Evolutionary conservation across 352 stramenopile genomes (phyloP).

Genomic region (Peronospora belbahrii): DNA sequence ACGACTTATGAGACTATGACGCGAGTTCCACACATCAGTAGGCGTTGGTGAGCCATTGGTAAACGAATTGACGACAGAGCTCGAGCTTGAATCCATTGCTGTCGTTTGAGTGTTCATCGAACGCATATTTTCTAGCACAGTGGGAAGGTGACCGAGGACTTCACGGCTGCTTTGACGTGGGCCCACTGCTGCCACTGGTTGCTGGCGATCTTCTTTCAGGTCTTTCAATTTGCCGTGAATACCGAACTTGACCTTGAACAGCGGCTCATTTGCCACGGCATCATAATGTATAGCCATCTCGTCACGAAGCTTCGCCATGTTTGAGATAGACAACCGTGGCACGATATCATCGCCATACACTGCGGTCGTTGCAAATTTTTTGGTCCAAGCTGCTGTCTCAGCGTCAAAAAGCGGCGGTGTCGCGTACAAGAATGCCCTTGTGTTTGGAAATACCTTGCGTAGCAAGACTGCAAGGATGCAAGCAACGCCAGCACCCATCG

Average conservation of each 20-base stretch:
- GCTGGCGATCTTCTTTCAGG: conserved; percentile 22
- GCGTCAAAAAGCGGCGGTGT: conserved; percentile 59
- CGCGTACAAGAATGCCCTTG: conserved; percentile 57
- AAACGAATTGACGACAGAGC: conserved; percentile 18
- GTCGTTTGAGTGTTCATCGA: conserved; percentile 16
- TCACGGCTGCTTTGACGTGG: conserved; percentile 8
- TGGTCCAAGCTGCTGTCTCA: conserved; percentile 46
- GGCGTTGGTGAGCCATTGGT: conserved; percentile 7
- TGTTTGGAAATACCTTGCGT: conserved; percentile 41
- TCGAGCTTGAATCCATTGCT: conserved; percentile 13
- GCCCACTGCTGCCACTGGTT: conserved; percentile 11
- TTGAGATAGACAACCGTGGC: conserved; percentile 55
- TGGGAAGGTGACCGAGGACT: conserved; percentile 10
- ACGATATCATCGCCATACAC: conserved; percentile 73
- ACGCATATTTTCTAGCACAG: conserved; percentile 10
- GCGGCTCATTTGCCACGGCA: conserved; percentile 46
- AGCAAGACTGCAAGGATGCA: conserved; percentile 63
- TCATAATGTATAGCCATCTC: conserved; percentile 66
- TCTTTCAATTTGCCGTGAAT: conserved; percentile 33
- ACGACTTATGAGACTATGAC: conserved; percentile 27
- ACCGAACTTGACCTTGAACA: conserved; percentile 54
- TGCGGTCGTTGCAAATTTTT: conserved; percentile 54
- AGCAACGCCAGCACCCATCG: conserved; percentile 71
- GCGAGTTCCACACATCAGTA: conserved; percentile 16
- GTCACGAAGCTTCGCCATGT: conserved; percentile 54